Conservation (phyloP, 352 stramenopile species). For the Phytopythium vexans region DNA sequence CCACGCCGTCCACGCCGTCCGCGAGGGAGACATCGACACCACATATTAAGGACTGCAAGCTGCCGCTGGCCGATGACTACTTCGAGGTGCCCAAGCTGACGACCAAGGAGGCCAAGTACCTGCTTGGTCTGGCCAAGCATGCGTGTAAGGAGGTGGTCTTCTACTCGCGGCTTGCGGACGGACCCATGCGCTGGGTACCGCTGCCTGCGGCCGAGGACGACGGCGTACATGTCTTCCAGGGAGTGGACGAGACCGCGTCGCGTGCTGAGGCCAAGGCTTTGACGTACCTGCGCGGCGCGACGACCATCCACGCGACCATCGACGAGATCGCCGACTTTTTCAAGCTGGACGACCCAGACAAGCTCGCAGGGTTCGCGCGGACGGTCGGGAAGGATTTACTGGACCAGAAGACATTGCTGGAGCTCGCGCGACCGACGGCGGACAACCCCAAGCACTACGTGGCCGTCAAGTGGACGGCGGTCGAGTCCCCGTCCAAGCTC, state of each 20-base stretch:
- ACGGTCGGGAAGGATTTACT: slow-evolving; percentile 75
- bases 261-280: slow-evolving; percentile 27
- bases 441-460: slow-evolving; percentile 85
- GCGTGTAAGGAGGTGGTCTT: slow-evolving; percentile 86
- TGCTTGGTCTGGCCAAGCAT: slow-evolving; percentile 66
- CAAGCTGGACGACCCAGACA: slow-evolving; percentile 63
- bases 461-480: slow-evolving; percentile 77
- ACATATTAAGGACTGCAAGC: slow-evolving; percentile 14
- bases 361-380: slow-evolving; percentile 64
- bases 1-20: not conserved
- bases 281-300: slow-evolving; percentile 67
- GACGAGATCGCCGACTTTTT: slow-evolving; percentile 84
- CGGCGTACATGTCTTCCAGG: slow-evolving; percentile 74
- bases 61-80: slow-evolving; percentile 69
- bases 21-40: not conserved
- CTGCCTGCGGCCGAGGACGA: slow-evolving; percentile 47
- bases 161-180: slow-evolving; percentile 62
- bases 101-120: slow-evolving; percentile 60
- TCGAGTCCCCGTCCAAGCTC: slow-evolving; percentile 74
- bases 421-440: slow-evolving; percentile 49
- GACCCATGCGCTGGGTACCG: slow-evolving; percentile 78
- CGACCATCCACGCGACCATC: slow-evolving; percentile 70
- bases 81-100: slow-evolving; percentile 63
- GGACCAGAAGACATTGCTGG: slow-evolving; percentile 75
- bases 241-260: slow-evolving; percentile 40